Evolutionary conservation across 495 filamentous ascomycete species (phyloP), one percentile per base, ranked within the genome.

Genomic region (Aspergillus avenaceus): DNA sequence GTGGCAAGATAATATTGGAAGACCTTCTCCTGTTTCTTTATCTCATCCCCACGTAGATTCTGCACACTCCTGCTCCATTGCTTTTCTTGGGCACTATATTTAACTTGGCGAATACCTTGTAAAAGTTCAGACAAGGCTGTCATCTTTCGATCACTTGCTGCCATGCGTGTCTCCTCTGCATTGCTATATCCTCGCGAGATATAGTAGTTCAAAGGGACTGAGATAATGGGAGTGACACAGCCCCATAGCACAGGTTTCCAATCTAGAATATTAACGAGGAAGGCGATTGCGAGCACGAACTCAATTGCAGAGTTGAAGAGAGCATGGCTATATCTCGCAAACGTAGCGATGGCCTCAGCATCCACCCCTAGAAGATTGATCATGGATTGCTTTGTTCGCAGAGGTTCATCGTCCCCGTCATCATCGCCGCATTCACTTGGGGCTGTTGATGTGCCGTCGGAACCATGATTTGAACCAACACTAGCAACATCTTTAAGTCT

Each of bases 41-140:
- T 72, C 57, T 91, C 87, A 28, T 73, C 73, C 16, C 76, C 72
- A 54, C 87, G 73, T 22, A 83, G 73, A 2, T 67, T 70, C 19
- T 67, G 59, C 44, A 91, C 86, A 47, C 81, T 84, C n/a, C 66
- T 61, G 61, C 87, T 74, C 87, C 87, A 91, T 49, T 83, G 77
- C 6, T 60, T 59, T 60, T 91, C 87, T 9, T 85, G 66, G n/a
- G 85, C 86, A 6, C 83, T 84, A 57, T 90, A 88, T 58, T 91
- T 91, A 58, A 91, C 87, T 61, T 90, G 86, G 8, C 87, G 77
- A 40, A 91, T 89, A 28, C 83, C 87, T 53, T 83, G 80, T 4
- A 91, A 63, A 5, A 84, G 85, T 63, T 91, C 87, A 1, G 82
- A 85, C 21, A 90, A 67, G 0, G 87, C 72, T 3, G 74, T 80